Percentiles rank a stretch among this genome's conserved stretches.
These are phyloP conservation scores for Rhodamnia argentea DNA, from an alignment of 345 rosid species.

Conservation along the genomic window DNA sequence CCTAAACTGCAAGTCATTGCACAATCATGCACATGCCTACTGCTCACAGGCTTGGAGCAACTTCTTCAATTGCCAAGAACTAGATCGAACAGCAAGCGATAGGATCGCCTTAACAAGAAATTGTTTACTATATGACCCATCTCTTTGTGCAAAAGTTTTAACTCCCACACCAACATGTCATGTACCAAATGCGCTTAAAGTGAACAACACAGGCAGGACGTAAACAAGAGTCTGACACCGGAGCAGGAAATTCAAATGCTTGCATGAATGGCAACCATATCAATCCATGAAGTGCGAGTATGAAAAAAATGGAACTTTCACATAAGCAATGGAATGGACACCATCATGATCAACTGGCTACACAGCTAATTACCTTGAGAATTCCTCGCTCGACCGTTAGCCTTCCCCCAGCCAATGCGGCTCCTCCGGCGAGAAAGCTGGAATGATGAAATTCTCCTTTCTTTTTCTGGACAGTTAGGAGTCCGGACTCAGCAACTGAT, in stretches of 20 bases:
- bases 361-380: slow-evolving; percentile 35
- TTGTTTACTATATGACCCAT: too few relatives aligned
- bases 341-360: neutral
- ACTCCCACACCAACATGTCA: too few relatives aligned
- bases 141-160: too few relatives aligned
- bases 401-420: slow-evolving; percentile 82
- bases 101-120: too few relatives aligned
- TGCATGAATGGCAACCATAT: neutral
- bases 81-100: too few relatives aligned
- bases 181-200: too few relatives aligned
- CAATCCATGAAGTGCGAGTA: neutral
- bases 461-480: slow-evolving; percentile 51
- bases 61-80: too few relatives aligned
- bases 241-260: neutral
- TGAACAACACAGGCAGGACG: neutral
- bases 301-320: neutral
- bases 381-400: slow-evolving; percentile 46
- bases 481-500: neutral
- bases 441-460: slow-evolving; percentile 93
- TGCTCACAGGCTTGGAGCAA: too few relatives aligned
- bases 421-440: slow-evolving; percentile 94
- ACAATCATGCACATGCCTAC: neutral
- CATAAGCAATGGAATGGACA: neutral
- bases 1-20: neutral
- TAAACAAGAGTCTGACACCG: neutral